Conservation (phyloP, 257 asterid species). For the Solanum pennellii region DNA sequence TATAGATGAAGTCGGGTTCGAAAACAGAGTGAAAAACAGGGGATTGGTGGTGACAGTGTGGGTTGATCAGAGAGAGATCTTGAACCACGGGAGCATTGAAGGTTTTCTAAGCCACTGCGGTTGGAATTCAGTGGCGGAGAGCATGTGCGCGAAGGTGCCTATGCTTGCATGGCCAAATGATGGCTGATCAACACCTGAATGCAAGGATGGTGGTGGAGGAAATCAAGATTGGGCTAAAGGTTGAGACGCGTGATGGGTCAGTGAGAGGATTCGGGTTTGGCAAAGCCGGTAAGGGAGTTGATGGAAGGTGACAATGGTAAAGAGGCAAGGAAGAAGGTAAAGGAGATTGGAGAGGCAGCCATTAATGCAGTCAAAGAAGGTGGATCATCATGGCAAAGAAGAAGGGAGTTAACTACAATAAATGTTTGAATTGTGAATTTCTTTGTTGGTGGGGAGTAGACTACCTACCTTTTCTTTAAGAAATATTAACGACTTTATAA, state of each 20-base stretch:
- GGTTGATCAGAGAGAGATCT: neutral
- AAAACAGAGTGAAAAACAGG: conserved; percentile 20
- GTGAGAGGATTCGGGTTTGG: neutral
- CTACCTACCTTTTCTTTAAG: neutral
- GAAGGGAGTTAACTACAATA: neutral
- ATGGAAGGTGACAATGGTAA: neutral
- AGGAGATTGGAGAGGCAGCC: neutral
- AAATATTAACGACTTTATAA: neutral
- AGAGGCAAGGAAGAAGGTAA: neutral
- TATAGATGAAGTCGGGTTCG: conserved; percentile 4
- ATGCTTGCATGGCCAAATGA: conserved; percentile 47
- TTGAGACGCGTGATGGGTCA: neutral
- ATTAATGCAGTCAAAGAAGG: neutral
- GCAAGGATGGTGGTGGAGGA: conserved; percentile 20
- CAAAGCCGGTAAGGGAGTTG: neutral
- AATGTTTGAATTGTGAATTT: neutral
- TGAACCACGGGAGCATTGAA: neutral
- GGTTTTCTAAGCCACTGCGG: conserved; percentile 1
- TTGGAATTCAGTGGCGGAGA: conserved; percentile 56
- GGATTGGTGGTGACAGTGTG: conserved; percentile 30
- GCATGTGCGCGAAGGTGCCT: conserved; percentile 23
- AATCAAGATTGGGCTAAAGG: neutral
- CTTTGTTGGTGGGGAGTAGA: neutral
- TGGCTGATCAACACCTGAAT: conserved; percentile 58
- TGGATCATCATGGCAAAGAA: too few species aligned